Evolutionary conservation across 345 rosid genomes (phyloP).

Genomic region (Melaleuca quinquenervia): DNA sequence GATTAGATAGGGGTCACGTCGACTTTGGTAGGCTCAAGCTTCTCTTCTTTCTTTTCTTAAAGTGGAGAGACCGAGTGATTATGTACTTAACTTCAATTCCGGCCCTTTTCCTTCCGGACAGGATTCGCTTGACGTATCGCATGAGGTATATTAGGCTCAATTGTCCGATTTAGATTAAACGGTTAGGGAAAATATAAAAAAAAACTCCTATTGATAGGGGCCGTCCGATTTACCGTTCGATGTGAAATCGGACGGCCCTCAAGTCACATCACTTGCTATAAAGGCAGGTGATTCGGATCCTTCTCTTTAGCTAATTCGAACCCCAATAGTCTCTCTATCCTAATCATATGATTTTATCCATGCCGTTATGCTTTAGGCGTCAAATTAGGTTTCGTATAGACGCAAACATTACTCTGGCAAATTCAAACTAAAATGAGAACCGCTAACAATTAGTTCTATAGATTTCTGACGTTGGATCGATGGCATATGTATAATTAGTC

Average conservation of each 20-base stretch:
- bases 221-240: no score
- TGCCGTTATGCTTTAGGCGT: neutral
- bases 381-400: neutral
- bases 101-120: neutral
- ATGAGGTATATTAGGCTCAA: no score
- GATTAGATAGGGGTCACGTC: neutral
- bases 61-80: neutral
- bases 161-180: no score
- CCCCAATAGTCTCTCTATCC: neutral
- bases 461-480: accelerated
- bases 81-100: neutral
- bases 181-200: no score
- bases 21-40: neutral
- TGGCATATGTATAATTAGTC: neutral
- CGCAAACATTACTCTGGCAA: neutral
- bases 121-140: no score
- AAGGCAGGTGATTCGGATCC: no score
- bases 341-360: neutral
- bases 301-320: neutral
- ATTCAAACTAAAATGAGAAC: neutral
- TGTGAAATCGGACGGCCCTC: no score
- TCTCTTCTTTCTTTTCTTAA: neutral
- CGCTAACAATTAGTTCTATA: neutral
- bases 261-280: no score
- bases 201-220: no score